These are phyloP conservation scores for Fraxinus platypoda DNA, from an alignment of 305 asterid species.

Conservation along the genomic window DNA sequence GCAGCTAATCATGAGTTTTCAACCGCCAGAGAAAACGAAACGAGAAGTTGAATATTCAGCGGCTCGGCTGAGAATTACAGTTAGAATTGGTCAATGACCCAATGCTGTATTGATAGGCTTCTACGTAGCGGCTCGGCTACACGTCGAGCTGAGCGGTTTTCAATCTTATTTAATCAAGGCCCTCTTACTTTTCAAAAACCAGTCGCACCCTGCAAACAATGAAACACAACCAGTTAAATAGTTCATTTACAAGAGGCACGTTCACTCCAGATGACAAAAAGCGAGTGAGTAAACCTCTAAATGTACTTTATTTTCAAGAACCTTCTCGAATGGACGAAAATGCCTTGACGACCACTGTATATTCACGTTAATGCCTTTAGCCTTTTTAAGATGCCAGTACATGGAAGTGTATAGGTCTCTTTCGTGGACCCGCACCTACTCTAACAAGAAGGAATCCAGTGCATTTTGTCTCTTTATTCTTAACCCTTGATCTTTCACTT, in stretches of 20 bases:
- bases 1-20: slow-evolving; percentile 38
- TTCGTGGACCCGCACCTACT: slow-evolving; percentile 14
- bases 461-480: not conserved
- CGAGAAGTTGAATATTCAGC: slow-evolving; percentile 20
- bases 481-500: slow-evolving; percentile 1
- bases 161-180: not conserved
- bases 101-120: not conserved
- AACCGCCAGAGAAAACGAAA: slow-evolving; percentile 27
- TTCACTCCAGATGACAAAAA: not conserved
- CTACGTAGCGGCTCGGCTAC: slow-evolving; percentile 12
- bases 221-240: not conserved
- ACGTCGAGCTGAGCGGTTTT: not conserved
- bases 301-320: not conserved
- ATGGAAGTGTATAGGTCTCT: not conserved
- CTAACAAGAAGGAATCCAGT: not conserved
- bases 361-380: slow-evolving; percentile 13
- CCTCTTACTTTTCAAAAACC: not conserved
- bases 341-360: slow-evolving; percentile 13
- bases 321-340: slow-evolving; percentile 22
- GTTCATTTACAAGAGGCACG: not conserved
- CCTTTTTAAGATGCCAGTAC: not conserved
- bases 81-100: not conserved
- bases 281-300: not conserved
- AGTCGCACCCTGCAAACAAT: not conserved
- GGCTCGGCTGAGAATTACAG: slow-evolving; percentile 28